These are phyloP conservation scores for Leccinum rimulosum DNA, from an alignment of 768 basidiomycete genomes.

Conservation along the genomic window DNA sequence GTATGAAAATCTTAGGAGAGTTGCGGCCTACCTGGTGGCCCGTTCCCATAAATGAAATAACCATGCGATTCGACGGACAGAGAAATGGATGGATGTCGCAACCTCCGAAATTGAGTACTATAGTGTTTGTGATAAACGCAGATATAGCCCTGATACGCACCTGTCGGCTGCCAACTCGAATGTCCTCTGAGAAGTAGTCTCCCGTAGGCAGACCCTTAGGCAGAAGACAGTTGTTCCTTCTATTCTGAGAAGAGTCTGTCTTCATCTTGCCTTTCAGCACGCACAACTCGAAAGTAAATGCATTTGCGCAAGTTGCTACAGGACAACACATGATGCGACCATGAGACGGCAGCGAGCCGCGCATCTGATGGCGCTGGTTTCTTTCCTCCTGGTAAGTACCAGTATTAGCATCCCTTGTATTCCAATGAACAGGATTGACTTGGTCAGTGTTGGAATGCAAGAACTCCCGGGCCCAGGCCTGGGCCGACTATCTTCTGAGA, in stretches of 20 bases:
- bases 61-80: not conserved
- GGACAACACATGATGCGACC: too few relatives aligned
- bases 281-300: too few relatives aligned
- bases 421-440: not conserved
- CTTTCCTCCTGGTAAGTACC: not conserved
- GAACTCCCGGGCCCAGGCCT: too few relatives aligned
- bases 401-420: too few relatives aligned
- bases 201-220: too few relatives aligned
- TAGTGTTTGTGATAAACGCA: not conserved
- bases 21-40: not conserved
- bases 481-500: too few relatives aligned
- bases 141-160: too few relatives aligned
- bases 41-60: slow-evolving; percentile 15
- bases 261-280: too few relatives aligned
- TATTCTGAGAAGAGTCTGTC: too few relatives aligned
- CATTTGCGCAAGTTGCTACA: too few relatives aligned
- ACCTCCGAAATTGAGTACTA: not conserved
- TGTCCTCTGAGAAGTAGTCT: not conserved
- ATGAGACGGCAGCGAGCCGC: not conserved
- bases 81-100: not conserved
- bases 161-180: too few relatives aligned
- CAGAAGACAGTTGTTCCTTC: too few relatives aligned
- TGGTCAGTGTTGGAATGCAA: not conserved
- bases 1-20: not conserved
- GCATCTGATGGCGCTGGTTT: not conserved